These are phyloP conservation scores for Penicillium sp. DNA, from an alignment of 2,329 filamentous ascomycete genomes.

Conservation along the genomic window DNA sequence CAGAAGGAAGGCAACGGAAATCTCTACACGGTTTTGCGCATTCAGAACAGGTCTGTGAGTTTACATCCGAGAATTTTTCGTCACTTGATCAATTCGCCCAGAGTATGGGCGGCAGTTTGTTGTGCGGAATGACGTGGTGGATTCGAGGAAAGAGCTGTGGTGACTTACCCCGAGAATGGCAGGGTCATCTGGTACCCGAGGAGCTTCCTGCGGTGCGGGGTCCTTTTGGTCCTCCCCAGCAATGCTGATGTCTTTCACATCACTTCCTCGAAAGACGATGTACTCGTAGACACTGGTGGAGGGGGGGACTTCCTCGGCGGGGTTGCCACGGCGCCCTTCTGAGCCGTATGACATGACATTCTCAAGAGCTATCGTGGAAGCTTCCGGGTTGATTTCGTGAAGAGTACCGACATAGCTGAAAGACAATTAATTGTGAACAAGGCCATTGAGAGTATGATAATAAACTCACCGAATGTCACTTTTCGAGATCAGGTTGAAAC, in stretches of 20 bases:
- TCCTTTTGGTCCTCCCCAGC: conserved; percentile 74
- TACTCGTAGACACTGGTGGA: conserved; percentile 94
- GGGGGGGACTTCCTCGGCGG: conserved; percentile 76
- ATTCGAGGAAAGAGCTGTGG: conserved; percentile 10
- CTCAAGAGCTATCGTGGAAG: conserved; percentile 93
- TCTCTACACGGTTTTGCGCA: conserved; percentile 95
- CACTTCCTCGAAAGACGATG: conserved; percentile 96
- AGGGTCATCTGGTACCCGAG: conserved; percentile 85
- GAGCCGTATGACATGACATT: conserved; percentile 94
- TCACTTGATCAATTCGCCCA: conserved; percentile 42
- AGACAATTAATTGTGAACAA: conserved; percentile 37
- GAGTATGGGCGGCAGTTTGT: conserved; percentile 7
- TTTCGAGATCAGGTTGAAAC: conserved; percentile 95
- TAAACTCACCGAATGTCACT: conserved; percentile 85
- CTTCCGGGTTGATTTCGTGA: conserved; percentile 97
- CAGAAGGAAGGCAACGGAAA: conserved; percentile 99
- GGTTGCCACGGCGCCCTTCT: conserved; percentile 78
- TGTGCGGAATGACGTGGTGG: background rate
- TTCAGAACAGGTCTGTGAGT: conserved; percentile 73
- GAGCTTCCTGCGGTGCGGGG: conserved; percentile 71
- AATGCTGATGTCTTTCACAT: conserved; percentile 96
- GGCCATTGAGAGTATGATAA: conserved; percentile 17
- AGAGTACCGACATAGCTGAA: conserved; percentile 88
- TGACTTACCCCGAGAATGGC: conserved; percentile 93
- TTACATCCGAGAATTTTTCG: conserved; percentile 99